A percentile compares a stretch with the other conserved stretches of the same genome.
These are phyloP conservation scores for barrel medic (Medicago truncatula) DNA, from an alignment of 306 rosid genomes.

Conservation along the genomic window DNA sequence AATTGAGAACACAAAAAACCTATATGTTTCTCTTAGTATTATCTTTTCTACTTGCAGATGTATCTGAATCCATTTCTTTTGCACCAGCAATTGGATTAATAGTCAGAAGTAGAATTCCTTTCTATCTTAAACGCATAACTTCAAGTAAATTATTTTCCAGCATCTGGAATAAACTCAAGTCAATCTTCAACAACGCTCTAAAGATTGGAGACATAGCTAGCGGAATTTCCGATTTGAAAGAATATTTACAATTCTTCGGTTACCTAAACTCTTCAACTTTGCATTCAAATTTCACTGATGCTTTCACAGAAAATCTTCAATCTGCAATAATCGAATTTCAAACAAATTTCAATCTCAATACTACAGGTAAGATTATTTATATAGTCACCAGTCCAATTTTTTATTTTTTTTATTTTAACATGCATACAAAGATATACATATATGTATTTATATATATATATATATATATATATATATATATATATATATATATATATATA, in stretches of 20 bases:
- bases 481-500: no score
- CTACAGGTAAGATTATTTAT: background rate
- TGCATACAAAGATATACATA: no score
- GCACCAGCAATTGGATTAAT: background rate
- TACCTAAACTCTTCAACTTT: background rate
- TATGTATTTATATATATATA: no score
- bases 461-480: no score
- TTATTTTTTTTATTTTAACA: no score
- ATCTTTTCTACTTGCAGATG: background rate
- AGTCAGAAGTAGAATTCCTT: background rate
- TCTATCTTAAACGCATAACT: background rate
- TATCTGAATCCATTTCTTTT: background rate
- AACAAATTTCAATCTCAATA: background rate
- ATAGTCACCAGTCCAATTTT: no score
- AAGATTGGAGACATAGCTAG: background rate
- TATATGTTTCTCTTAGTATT: background rate
- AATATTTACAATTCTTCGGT: constrained; percentile 11
- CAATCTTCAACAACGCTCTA: background rate
- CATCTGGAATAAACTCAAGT: constrained; percentile 7
- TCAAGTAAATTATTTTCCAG: background rate
- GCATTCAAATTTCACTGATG: background rate
- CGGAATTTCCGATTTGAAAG: background rate
- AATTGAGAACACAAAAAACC: background rate
- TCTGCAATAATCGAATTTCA: background rate
- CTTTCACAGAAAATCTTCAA: background rate